Evolutionary conservation across 2,329 filamentous ascomycete species (phyloP).

Genomic region (Pseudogymnoascus sp.): DNA sequence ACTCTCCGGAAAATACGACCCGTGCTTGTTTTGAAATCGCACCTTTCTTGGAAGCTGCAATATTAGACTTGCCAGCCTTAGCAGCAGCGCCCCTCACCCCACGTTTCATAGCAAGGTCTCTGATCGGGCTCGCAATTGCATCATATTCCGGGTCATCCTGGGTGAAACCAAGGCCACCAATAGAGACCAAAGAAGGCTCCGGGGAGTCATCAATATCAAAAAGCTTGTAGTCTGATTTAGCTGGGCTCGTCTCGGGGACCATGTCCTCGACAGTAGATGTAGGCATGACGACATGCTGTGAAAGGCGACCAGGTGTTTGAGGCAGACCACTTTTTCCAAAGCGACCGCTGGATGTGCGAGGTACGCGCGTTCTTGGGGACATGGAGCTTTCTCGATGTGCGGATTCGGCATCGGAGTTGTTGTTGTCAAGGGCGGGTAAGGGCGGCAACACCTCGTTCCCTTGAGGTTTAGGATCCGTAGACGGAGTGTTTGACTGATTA

Average conservation of each 20-base stretch:
- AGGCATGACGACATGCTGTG: neutral
- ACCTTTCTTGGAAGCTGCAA: neutral
- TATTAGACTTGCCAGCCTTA: neutral
- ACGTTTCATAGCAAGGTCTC: conserved; percentile 3
- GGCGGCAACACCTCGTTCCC: neutral
- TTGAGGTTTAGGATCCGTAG: neutral
- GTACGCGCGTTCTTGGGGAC: neutral
- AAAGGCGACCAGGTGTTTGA: neutral
- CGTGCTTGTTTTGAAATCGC: neutral
- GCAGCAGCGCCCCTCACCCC: neutral
- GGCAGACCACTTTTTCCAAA: neutral
- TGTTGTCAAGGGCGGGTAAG: neutral
- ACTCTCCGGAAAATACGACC: neutral
- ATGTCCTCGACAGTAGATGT: conserved; percentile 12
- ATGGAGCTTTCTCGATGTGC: conserved; percentile 1
- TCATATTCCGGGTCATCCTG: conserved; percentile 17
- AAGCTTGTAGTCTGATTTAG: conserved; percentile 13
- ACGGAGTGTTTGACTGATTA: neutral
- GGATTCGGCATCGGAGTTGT: neutral
- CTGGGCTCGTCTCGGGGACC: conserved; percentile 28
- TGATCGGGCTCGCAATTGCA: neutral
- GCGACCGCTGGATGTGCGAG: neutral
- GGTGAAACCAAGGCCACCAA: conserved; percentile 22
- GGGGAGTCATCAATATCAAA: conserved; percentile 15
- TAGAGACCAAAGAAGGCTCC: conserved; percentile 7